Evolutionary conservation across 1,139 yeast species (phyloP), one percentile per base, ranked within the genome.

Genomic region (Blastobotrys niveus): DNA sequence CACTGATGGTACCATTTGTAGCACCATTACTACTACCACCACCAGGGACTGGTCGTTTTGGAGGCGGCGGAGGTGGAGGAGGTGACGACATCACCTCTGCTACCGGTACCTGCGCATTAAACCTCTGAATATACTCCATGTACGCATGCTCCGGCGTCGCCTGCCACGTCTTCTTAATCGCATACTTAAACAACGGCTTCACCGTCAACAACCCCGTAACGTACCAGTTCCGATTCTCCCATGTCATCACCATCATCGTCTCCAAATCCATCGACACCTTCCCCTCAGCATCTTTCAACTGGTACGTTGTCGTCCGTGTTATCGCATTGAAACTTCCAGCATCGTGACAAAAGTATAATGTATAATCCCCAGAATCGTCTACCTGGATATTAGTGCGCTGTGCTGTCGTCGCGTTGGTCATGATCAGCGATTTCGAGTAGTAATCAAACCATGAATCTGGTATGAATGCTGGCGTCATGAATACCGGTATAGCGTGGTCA

Each of bases 181-280:
- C 44, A 19, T 34, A 35, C 33, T 41, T 41, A 24, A 41, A 41
- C 15, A 24, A 9, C 15, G 44, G 44, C 19, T 24, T 34, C 2
- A 35, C 44, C 15, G 39, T 34, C 18, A 41, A 29, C 24, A 34
- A 15, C 7, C 44, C 44, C 12, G 44, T 41, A 8, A 22, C 40
- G 30, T 29, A 41, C 44, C 44, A 41, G 25, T 41, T 41, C 15
- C 37, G 24, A 15, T 34, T 29, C 15, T 41, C 44, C 44, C 44
- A 41, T 14, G 40, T 35, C 35, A 41, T 29, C 19, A 41, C 36
- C 44, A 31, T 29, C 44, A 41, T 41, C 2, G 39, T 35, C 18
- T 41, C 44, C 19, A 34, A n/a, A 15, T 19, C 32, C 10, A 24
- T 21, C 31, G 22, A 3, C n/a, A 9, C 17, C 2, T 12, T 14